Percentiles rank a stretch among this genome's conserved stretches.
These are phyloP conservation scores for Filobasidium floriforme DNA, from an alignment of 768 basidiomycete species.

Conservation along the genomic window DNA sequence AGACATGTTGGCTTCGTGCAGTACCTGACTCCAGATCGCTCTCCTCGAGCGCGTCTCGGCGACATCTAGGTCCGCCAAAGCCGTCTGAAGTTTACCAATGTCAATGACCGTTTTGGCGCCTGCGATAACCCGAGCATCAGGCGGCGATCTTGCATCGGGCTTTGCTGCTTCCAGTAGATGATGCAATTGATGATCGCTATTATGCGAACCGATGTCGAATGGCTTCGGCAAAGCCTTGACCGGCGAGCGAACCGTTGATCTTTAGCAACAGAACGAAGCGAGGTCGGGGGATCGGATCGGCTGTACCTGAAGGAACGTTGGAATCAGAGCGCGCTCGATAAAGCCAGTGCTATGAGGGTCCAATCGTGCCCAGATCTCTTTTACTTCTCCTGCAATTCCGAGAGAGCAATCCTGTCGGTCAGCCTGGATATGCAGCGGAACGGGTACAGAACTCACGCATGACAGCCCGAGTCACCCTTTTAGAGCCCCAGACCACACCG, in stretches of 20 bases:
- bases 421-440: background rate
- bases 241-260: background rate
- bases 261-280: background rate
- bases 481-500: slow-evolving; percentile 82
- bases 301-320: slow-evolving; percentile 72
- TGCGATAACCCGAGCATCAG: slow-evolving; percentile 24
- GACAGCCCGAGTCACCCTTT: slow-evolving; percentile 72
- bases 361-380: slow-evolving; percentile 84
- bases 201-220: slow-evolving; percentile 82
- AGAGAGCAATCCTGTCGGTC: background rate
- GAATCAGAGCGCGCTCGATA: slow-evolving; percentile 62
- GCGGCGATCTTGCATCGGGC: slow-evolving; percentile 32
- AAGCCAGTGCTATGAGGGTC: slow-evolving; percentile 71
- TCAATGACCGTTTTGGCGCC: slow-evolving; percentile 51
- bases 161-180: slow-evolving; percentile 55
- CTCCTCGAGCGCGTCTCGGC: slow-evolving; percentile 58
- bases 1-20: slow-evolving; percentile 74
- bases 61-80: slow-evolving; percentile 62
- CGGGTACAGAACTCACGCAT: slow-evolving; percentile 54
- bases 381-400: slow-evolving; percentile 55
- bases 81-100: slow-evolving; percentile 55
- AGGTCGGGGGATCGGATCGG: background rate
- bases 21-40: slow-evolving; percentile 64
- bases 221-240: slow-evolving; percentile 69
- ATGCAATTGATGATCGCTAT: slow-evolving; percentile 57